Evolutionary conservation across 2,329 filamentous ascomycete genomes (phyloP).

Genomic region (Ampelomyces quisqualis): DNA sequence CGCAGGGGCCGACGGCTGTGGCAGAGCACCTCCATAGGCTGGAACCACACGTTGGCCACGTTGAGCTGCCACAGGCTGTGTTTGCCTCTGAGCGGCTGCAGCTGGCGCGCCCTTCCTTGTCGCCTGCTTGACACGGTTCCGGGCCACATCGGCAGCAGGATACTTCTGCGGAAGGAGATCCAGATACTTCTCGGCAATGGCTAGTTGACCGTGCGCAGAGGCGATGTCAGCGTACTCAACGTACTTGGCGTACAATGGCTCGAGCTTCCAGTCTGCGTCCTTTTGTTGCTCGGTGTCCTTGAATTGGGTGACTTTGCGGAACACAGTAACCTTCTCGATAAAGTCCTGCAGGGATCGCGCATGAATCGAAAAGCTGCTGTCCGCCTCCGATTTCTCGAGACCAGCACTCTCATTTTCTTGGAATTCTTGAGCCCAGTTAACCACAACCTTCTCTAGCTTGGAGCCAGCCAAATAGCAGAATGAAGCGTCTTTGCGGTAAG

Average conservation of each 20-base stretch:
- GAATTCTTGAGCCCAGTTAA: conserved; percentile 89
- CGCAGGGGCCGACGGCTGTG: conserved; percentile 21
- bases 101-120: conserved; percentile 62
- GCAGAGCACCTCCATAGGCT: conserved; percentile 30
- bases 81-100: conserved; percentile 44
- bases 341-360: conserved; percentile 85
- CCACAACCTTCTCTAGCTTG: conserved; percentile 94
- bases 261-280: conserved; percentile 82
- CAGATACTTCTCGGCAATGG: conserved; percentile 86
- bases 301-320: conserved; percentile 92
- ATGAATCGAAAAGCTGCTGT: conserved; percentile 89
- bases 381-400: conserved; percentile 66
- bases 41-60: conserved; percentile 42
- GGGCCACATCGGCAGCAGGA: conserved; percentile 81
- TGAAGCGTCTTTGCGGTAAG: conserved; percentile 77
- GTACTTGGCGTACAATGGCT: conserved; percentile 88
- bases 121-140: conserved; percentile 81
- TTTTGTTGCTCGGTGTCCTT: conserved; percentile 72
- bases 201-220: conserved; percentile 82
- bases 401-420: conserved; percentile 77
- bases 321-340: conserved; percentile 97
- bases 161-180: conserved; percentile 81
- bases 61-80: conserved; percentile 40
- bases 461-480: conserved; percentile 97
- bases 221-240: conserved; percentile 95